Evolutionary conservation across 2,329 filamentous ascomycete genomes (phyloP).

Genomic region (Leptographium wingfieldii): DNA sequence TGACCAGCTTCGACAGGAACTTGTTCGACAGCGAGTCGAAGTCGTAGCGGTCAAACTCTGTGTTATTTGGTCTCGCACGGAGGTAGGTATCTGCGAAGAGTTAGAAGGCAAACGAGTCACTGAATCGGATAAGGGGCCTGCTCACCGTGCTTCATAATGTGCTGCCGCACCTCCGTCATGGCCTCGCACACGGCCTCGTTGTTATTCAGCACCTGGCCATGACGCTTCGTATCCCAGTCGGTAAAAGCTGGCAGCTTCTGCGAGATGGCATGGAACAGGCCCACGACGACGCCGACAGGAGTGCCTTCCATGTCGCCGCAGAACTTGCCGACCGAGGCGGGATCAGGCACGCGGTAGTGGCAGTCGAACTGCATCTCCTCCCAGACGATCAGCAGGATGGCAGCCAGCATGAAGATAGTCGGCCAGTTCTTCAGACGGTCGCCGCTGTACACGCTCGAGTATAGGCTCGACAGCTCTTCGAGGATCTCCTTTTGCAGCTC

Average conservation of each 20-base stretch:
- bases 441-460: slow-evolving; percentile 95
- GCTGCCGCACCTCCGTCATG: slow-evolving; percentile 87
- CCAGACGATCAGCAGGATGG: slow-evolving; percentile 87
- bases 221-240: slow-evolving; percentile 88
- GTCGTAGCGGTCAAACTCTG: slow-evolving; percentile 80
- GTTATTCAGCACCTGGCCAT: slow-evolving; percentile 81
- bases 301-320: slow-evolving; percentile 94
- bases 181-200: slow-evolving; percentile 88
- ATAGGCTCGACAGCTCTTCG: slow-evolving; percentile 81
- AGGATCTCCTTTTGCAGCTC: slow-evolving; percentile 93
- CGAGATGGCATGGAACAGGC: slow-evolving; percentile 93
- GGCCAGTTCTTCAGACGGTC: slow-evolving; percentile 99
- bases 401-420: slow-evolving; percentile 94
- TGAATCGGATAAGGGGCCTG: slow-evolving; percentile 7
- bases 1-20: slow-evolving; percentile 91
- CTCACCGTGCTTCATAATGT: slow-evolving; percentile 90
- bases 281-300: slow-evolving; percentile 90
- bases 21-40: slow-evolving; percentile 96
- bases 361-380: slow-evolving; percentile 99
- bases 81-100: slow-evolving; percentile 66
- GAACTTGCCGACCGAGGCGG: slow-evolving; percentile 79
- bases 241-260: slow-evolving; percentile 87
- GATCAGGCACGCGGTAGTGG: slow-evolving; percentile 85
- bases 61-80: slow-evolving; percentile 55
- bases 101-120: not conserved